Evolutionary conservation across 805 yeast species (phyloP), one percentile per base, ranked within the genome.

Genomic region (Candida ponderosae): DNA sequence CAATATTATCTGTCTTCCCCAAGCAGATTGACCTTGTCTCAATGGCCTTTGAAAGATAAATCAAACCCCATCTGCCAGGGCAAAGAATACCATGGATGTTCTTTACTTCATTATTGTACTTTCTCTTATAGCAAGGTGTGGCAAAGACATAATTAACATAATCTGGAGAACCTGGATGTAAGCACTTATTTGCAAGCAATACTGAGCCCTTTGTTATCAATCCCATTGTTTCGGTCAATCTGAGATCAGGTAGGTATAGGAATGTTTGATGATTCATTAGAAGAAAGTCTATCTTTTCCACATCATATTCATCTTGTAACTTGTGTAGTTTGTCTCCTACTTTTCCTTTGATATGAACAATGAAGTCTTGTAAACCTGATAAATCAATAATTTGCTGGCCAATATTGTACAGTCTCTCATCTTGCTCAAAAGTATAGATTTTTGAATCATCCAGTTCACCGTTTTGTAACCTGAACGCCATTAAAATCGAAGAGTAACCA

Each of bases 261-360:
- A 54, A 55, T 37, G 63, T 62, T 47, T 54, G 48, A 41, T 68
- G 74, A 46, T 69, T 69, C 33, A 69, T 53, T 36, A 69, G 60
- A 4, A 63, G 46, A 29, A 67, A 47, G 37, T 66, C 71, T 2
- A 62, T 43, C 16, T 33, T 29, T 11, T 43, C 48, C 3, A 49
- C 17, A 7, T 18, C 16, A 15, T 15, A 13, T 7, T 6, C 15
- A 14, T 30, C 28, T 1, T 36, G 9, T 16, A 48, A 32, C 6
- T 24, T 16, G 15, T 43, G 43, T 6, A 48, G 30, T 13, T 33
- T 30, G 8, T 42, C 44, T 1, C 44, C 38, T 0, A 47, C 48
- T 27, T 36, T 45, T 1, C 51, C 52, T 3, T 30, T 18, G 15
- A 44, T 44, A 26, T 40, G 40, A 1, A 39, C 40, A 16, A 52